Evolutionary conservation across 148 eudicot genomes (phyloP).

Genomic region (Polygonum aviculare): DNA sequence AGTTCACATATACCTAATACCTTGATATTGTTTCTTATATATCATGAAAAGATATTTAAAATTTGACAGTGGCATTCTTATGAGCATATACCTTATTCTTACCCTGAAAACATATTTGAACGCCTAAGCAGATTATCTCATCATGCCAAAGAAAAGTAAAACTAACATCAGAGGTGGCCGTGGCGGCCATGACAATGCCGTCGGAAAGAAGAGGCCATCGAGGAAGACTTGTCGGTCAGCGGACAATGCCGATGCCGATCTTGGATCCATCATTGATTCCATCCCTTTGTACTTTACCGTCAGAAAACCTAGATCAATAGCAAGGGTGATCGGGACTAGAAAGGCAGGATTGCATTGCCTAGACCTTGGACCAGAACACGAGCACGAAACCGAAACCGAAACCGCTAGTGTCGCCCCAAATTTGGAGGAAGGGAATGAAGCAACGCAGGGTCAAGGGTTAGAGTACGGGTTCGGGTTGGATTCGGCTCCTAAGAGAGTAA

Average conservation of each 20-base stretch:
- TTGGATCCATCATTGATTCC: not conserved
- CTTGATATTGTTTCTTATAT: no score
- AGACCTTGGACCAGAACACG: not conserved
- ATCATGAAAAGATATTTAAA: no score
- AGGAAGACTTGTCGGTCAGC: not conserved
- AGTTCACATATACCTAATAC: not conserved
- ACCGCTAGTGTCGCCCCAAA: no score
- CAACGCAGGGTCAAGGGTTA: no score
- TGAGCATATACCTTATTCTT: not conserved
- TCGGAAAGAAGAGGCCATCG: not conserved
- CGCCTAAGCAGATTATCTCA: not conserved
- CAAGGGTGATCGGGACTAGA: not conserved
- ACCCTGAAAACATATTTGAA: not conserved
- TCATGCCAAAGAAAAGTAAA: not conserved
- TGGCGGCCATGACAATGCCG: not conserved
- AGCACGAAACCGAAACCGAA: no score
- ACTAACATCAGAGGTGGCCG: not conserved
- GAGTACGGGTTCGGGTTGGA: not conserved
- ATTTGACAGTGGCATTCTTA: no score
- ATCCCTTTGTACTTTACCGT: not conserved
- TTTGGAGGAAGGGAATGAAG: no score
- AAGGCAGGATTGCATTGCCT: not conserved
- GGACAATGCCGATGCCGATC: not conserved
- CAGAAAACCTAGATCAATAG: not conserved
- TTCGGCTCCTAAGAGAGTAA: not conserved